These are phyloP conservation scores for Cryptomeria japonica DNA, from an alignment of 75 land plant species.

Conservation along the genomic window DNA sequence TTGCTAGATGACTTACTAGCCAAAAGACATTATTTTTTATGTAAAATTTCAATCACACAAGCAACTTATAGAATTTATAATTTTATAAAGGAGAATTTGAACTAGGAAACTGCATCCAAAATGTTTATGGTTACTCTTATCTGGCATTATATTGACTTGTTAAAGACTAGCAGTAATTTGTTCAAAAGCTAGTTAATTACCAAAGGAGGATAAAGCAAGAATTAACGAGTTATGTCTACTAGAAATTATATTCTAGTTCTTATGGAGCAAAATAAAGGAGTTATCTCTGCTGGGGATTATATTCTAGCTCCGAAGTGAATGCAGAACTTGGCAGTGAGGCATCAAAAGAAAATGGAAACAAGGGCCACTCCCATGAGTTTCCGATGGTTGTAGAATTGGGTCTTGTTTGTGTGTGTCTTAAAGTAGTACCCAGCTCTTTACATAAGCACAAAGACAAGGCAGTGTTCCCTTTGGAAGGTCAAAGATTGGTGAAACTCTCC, in stretches of 20 bases:
- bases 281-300: not conserved
- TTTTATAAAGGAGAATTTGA: not conserved
- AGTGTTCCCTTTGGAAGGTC: not conserved
- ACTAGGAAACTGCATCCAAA: not conserved
- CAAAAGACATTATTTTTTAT: not conserved
- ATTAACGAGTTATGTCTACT: not conserved
- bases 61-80: not conserved
- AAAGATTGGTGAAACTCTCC: not conserved
- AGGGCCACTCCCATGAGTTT: not conserved
- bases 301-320: not conserved
- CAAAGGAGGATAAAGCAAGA: not conserved
- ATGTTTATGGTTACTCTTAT: not conserved
- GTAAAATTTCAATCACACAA: not conserved
- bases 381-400: not conserved
- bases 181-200: no score
- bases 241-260: not conserved
- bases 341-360: not conserved
- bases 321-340: not conserved
- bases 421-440: not conserved
- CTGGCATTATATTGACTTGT: not conserved
- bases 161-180: not conserved
- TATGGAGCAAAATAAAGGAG: not conserved
- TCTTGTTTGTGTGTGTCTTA: not conserved
- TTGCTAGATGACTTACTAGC: not conserved
- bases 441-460: not conserved